Evolutionary conservation across 805 yeast genomes (phyloP).

Genomic region (Huiozyma naganishii): DNA sequence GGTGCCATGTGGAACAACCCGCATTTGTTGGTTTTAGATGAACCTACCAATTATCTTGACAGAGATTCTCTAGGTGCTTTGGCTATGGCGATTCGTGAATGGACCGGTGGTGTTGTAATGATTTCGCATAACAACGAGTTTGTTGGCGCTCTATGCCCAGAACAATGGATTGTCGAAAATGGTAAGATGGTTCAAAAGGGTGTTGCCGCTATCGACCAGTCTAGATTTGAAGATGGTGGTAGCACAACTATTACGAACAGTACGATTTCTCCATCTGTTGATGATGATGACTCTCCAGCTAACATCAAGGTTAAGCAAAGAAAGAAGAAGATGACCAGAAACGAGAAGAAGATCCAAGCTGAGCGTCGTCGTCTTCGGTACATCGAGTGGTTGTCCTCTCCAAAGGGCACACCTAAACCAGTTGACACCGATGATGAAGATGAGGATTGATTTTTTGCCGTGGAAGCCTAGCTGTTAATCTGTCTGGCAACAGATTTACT

Average conservation of each 20-base stretch:
- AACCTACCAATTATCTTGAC: constrained; percentile 96
- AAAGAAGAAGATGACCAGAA: constrained; percentile 97
- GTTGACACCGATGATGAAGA: constrained; percentile 84
- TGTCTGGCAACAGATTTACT: too few relatives aligned
- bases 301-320: constrained; percentile 84
- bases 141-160: constrained; percentile 95
- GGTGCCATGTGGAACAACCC: constrained; percentile 99
- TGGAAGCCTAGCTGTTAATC: too few relatives aligned
- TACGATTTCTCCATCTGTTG: constrained; percentile 34
- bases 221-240: constrained; percentile 76
- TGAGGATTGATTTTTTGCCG: constrained; percentile 9
- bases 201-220: constrained; percentile 57
- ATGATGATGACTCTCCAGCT: constrained; percentile 85
- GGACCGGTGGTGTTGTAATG: constrained; percentile 98
- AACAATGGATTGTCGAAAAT: constrained; percentile 94
- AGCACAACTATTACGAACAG: constrained; percentile 40
- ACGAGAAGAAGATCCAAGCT: constrained; percentile 82
- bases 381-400: constrained; percentile 87
- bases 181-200: constrained; percentile 85
- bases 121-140: constrained; percentile 96
- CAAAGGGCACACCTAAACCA: constrained; percentile 97
- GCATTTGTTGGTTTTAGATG: constrained; percentile 89
- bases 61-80: constrained; percentile 96
- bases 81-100: constrained; percentile 94
- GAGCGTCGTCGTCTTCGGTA: constrained; percentile 92